Base-by-base conservation (phyloP, 176 grass and related monocot species). In the Triticum urartu region DNA sequence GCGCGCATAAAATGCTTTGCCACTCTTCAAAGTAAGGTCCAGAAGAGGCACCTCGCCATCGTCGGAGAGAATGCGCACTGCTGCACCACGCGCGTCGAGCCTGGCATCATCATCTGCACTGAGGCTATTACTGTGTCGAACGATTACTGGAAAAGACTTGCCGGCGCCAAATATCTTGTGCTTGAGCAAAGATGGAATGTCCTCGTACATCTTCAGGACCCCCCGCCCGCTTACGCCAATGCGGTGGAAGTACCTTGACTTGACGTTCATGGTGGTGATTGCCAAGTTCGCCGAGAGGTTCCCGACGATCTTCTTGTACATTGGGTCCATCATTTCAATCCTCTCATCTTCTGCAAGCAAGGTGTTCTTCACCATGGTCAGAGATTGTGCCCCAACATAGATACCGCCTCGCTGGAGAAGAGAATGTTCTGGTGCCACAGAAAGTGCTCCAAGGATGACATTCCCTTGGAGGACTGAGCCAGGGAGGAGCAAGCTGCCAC, bases 71-170 rank as follows among this genome's bases (percentile, higher is more conserved):
- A 94, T 86, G 50, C 87, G 87, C 67, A 94, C n/a, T 13, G 90
- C 79, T 5, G 93, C 93, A 11, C 93, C 93, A 2, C 90, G 87
- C 0, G 93, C 93, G 14, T 94, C 93, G 15, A 90, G 83, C 78
- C 93, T 92, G 11, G 93, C 90, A 58, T 94, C 93, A 75, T 94
- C 93, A 60, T 94, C 93, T 11, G 93, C 90, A 36, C 93, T 94
- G 21, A 94, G 79, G 77, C 93, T 94, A 83, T 94, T 94, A 75
- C 93, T 94, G 64, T 94, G 93, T 20, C 90, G 90, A 79, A 94
- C 71, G 48, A 90, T 78, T 47, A 94, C 87, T 1, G 90, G 87
- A 26, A 92, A 90, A 25, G 85, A 90, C 63, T 90, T 92, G 39
- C 82, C 52, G 10, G 85, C 78, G 5, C 79, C 87, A 68, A 94